A percentile compares a stretch with the other conserved stretches of the same genome.
Conservation (phyloP, 257 asterid genomes). For the Eustoma russellianum region DNA sequence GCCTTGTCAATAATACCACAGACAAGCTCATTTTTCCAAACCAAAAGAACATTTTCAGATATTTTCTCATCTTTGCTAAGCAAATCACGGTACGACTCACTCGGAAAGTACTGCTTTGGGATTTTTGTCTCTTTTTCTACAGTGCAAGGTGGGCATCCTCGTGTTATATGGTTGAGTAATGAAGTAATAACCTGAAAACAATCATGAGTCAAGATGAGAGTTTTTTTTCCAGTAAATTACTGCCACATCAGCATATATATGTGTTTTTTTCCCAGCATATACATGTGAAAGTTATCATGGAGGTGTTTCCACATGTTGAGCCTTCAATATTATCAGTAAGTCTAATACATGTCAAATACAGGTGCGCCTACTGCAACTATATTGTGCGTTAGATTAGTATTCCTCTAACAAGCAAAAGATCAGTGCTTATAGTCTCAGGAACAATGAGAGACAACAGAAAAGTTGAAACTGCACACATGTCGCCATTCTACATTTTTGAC, state of each 20-base stretch:
- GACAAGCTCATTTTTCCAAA: conserved; percentile 90
- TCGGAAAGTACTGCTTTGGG: conserved; percentile 60
- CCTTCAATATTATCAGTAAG: too few relatives aligned
- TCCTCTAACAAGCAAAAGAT: too few relatives aligned
- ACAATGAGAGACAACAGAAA: too few relatives aligned
- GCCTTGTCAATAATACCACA: conserved; percentile 98
- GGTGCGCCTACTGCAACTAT: too few relatives aligned
- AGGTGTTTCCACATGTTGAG: too few relatives aligned
- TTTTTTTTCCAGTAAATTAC: background rate
- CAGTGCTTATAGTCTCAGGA: too few relatives aligned
- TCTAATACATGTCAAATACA: too few relatives aligned
- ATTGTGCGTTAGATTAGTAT: too few relatives aligned
- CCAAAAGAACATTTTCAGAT: conserved; percentile 67
- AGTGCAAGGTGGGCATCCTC: conserved; percentile 72
- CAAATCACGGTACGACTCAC: conserved; percentile 13
- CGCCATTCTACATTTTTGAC: too few relatives aligned
- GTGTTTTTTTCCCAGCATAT: too few relatives aligned
- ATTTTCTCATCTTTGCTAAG: conserved; percentile 47
- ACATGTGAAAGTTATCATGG: too few relatives aligned
- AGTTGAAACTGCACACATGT: too few relatives aligned
- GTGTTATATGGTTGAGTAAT: conserved; percentile 74
- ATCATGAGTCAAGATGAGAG: background rate
- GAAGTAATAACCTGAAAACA: conserved; percentile 74
- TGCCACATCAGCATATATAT: background rate
- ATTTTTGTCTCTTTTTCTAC: conserved; percentile 70